A percentile compares a stretch with the other conserved stretches of the same genome.
Conservation (phyloP, 257 asterid genomes). For the Solanum rostratum region DNA sequence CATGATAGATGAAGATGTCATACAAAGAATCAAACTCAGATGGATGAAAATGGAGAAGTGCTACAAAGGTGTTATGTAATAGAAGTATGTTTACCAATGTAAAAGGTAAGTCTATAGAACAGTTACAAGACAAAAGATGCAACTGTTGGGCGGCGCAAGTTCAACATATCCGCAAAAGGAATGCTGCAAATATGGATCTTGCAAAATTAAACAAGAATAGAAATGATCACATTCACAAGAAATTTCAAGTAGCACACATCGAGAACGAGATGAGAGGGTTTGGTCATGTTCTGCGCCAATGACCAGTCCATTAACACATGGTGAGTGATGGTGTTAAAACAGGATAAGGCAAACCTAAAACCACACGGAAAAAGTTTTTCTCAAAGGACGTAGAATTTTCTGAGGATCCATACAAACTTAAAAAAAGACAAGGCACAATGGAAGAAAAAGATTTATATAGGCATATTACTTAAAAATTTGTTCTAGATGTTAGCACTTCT, state of each 20-base stretch:
- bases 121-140: neutral
- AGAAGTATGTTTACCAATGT: neutral
- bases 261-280: neutral
- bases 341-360: neutral
- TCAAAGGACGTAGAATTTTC: neutral
- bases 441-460: neutral
- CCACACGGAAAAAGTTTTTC: neutral
- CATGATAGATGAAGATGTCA: neutral
- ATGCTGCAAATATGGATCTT: neutral
- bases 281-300: neutral
- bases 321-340: neutral
- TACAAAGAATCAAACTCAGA: neutral
- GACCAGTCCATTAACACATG: neutral
- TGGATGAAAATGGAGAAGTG: neutral
- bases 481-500: neutral
- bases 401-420: neutral
- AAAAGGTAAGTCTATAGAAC: neutral
- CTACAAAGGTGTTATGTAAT: neutral
- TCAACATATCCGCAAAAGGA: neutral
- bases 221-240: neutral
- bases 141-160: neutral
- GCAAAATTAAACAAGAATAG: neutral
- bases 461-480: neutral
- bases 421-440: neutral
- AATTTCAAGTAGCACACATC: neutral